Conservation (phyloP, 2,329 filamentous ascomycete genomes). For the Aspergillus niger region DNA sequence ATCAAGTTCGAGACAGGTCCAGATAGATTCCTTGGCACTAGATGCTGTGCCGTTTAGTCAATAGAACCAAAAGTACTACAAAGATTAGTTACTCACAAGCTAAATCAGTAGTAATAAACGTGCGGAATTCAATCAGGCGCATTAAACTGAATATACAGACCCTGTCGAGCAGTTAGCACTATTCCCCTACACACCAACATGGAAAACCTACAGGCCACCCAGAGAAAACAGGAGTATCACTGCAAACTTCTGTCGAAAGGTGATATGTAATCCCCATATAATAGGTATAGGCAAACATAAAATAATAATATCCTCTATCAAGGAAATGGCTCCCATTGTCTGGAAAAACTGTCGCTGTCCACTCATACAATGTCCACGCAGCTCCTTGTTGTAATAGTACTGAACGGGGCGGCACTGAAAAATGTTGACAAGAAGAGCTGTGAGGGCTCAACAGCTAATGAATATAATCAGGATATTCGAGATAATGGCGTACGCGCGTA, state of each 20-base stretch:
- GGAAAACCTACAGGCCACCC: slow-evolving; percentile 12
- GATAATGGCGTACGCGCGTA: slow-evolving; percentile 4
- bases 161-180: background rate
- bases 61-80: background rate
- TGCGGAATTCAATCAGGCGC: slow-evolving; percentile 18
- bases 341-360: slow-evolving; percentile 15
- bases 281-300: slow-evolving; percentile 13
- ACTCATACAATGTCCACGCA: slow-evolving; percentile 15
- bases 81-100: slow-evolving; percentile 5
- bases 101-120: slow-evolving; percentile 12
- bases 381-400: slow-evolving; percentile 16
- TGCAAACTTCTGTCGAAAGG: slow-evolving; percentile 13
- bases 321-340: slow-evolving; percentile 14
- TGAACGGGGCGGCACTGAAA: slow-evolving; percentile 17
- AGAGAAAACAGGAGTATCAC: slow-evolving; percentile 15
- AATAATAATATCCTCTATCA: slow-evolving; percentile 17
- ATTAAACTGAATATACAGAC: slow-evolving; percentile 26
- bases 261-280: slow-evolving; percentile 15
- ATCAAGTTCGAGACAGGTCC: slow-evolving; percentile 25
- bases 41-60: slow-evolving; percentile 10
- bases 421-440: slow-evolving; percentile 14
- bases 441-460: slow-evolving; percentile 14
- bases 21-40: slow-evolving; percentile 26
- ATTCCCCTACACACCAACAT: background rate
- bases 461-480: slow-evolving; percentile 15